These are phyloP conservation scores for Aschersonia sp. DNA, from an alignment of 2,329 filamentous ascomycete species.

Conservation along the genomic window DNA sequence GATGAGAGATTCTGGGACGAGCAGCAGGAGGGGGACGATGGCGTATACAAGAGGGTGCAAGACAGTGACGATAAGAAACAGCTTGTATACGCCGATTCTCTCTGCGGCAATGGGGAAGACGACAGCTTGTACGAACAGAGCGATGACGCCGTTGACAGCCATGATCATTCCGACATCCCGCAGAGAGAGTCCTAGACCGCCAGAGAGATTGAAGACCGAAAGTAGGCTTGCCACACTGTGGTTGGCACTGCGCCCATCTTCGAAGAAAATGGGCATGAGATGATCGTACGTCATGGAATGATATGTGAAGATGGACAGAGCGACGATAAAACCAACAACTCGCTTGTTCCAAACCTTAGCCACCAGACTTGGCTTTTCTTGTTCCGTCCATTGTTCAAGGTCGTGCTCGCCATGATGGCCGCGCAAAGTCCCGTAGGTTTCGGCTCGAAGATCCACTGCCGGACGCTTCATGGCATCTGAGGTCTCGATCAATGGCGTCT, in stretches of 20 bases:
- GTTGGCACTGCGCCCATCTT: conserved; percentile 48
- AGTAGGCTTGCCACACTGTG: conserved; percentile 15
- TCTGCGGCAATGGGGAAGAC: conserved; percentile 47
- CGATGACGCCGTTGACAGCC: conserved; percentile 43
- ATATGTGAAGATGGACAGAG: conserved; percentile 82
- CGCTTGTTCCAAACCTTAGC: conserved; percentile 38
- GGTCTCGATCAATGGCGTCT: conserved; percentile 63
- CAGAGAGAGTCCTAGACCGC: conserved; percentile 48
- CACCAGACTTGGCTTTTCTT: conserved; percentile 18
- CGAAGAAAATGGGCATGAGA: conserved; percentile 81
- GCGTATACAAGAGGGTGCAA: conserved; percentile 49
- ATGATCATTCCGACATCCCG: conserved; percentile 48
- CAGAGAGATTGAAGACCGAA: conserved; percentile 40
- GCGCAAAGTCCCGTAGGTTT: conserved; percentile 64
- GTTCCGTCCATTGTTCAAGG: conserved; percentile 21
- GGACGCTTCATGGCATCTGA: conserved; percentile 62
- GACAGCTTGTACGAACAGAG: conserved; percentile 43
- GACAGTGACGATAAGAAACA: conserved; percentile 43
- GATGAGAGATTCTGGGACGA: conserved; percentile 35
- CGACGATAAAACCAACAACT: conserved; percentile 64
- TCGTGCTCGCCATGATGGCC: conserved; percentile 33
- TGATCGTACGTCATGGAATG: conserved; percentile 94
- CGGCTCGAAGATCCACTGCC: conserved; percentile 58
- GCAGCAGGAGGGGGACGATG: conserved; percentile 42
- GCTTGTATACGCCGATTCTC: conserved; percentile 41